Conservation (phyloP, 768 basidiomycete genomes). For the Podaxis sp. region DNA sequence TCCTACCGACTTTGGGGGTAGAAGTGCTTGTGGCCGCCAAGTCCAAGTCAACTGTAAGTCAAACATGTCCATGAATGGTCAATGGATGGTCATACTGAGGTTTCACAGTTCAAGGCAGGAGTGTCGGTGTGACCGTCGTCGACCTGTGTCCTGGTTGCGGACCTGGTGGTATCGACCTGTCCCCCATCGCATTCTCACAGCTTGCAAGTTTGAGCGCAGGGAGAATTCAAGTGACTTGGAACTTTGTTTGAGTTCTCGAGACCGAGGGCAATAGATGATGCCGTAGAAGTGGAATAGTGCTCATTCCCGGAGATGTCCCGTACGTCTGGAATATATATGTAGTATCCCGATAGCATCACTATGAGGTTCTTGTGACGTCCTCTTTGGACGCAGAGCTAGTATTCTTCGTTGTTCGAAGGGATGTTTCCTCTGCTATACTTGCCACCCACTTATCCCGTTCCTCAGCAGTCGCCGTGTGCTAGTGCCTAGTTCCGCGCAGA, state of each 20-base stretch:
- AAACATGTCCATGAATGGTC: neutral
- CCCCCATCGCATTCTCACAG: conserved; percentile 24
- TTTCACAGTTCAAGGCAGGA: conserved; percentile 23
- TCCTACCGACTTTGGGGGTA: conserved; percentile 16
- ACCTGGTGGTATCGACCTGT: conserved; percentile 25
- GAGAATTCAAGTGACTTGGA: conserved; percentile 25
- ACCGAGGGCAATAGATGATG: too few relatives aligned
- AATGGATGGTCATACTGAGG: neutral
- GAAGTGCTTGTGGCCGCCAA: conserved; percentile 20
- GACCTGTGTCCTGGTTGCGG: conserved; percentile 30
- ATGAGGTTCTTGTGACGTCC: too few relatives aligned
- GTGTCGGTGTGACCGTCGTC: conserved; percentile 22
- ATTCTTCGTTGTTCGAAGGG: too few relatives aligned
- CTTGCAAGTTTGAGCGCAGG: conserved; percentile 26
- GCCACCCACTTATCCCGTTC: too few relatives aligned
- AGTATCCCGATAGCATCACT: too few relatives aligned
- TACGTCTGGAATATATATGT: too few relatives aligned
- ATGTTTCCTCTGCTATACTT: too few relatives aligned
- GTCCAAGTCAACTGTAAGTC: conserved; percentile 23
- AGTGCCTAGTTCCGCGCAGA: too few relatives aligned
- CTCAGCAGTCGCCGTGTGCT: too few relatives aligned
- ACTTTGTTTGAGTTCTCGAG: conserved; percentile 18
- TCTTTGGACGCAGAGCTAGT: too few relatives aligned
- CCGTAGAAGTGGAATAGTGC: too few relatives aligned
- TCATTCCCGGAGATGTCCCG: too few relatives aligned